Base-by-base conservation (phyloP, 2,329 filamentous ascomycete species). In the Ilyonectria robusta region DNA sequence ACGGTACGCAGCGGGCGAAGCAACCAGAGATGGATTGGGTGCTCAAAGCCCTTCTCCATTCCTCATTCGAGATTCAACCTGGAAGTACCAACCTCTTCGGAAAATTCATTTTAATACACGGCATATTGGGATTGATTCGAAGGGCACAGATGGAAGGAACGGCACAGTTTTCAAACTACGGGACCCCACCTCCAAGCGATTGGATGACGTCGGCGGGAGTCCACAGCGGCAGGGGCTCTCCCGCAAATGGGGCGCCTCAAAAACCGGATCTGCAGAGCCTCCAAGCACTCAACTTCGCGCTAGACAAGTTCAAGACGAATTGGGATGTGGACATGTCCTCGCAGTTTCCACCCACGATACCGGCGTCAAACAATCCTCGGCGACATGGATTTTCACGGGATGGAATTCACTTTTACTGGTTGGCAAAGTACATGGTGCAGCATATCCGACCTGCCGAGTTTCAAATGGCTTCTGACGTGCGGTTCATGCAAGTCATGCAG, bases 71-170 rank as follows among this genome's bases (percentile, higher is more conserved):
- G 54, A 88, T 93, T 60, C 87, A 89, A 64, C 87, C 88, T 4
- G 87, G 89, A 50, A 87, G 87, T 23, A 94, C 92, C 1, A 94
- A 94, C 72, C 82, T 92, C 2, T 92, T 91, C 74, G 91, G 90
- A 40, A 94, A 94, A 75, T 94, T 94, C 73, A 87, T 94, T 62
- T 79, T 94, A 53, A 88, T 94, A 8, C 92, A 94, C 74, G 89
- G 88, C 13, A 82, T 94, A 59, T 85, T 93, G 62, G 84, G 88
- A 6, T 85, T 92, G 70, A 87, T 94, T 69, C 79, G 81, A 59
- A 79, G 80, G 37, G 82, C 81, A 11, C 82, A 84, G 63, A 71
- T 81, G 3, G 82, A 83, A 48, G 84, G 83, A 6, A 80, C 81
- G 8, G 72, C 76, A 26, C 76, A 80, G 31, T 67, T 81, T 50